Evolutionary conservation across 2,329 filamentous ascomycete species (phyloP).

Genomic region (Exophiala dermatitidis): DNA sequence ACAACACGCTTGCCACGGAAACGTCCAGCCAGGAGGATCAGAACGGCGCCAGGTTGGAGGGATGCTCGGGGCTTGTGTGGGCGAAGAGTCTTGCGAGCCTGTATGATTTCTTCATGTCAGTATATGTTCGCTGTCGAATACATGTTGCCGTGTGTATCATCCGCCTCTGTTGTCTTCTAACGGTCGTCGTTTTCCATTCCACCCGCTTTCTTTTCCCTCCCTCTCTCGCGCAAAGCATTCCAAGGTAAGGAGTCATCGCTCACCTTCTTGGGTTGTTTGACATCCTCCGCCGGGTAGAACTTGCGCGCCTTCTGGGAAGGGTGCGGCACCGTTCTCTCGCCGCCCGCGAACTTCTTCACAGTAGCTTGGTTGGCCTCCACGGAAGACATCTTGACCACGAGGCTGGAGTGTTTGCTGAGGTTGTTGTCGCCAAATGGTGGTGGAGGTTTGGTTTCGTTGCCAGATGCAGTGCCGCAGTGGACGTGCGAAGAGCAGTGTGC

Average conservation of each 20-base stretch:
- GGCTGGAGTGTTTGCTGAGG: conserved; percentile 6
- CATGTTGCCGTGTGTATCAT: too few relatives aligned
- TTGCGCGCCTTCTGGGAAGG: conserved; percentile 89
- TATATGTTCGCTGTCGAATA: background rate
- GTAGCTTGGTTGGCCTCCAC: conserved; percentile 39
- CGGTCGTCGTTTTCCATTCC: too few relatives aligned
- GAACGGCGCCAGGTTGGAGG: conserved; percentile 88
- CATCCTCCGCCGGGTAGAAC: conserved; percentile 97
- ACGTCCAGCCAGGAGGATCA: conserved; percentile 98
- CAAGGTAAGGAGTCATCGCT: conserved; percentile 41
- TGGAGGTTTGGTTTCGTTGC: background rate
- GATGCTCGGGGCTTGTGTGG: conserved; percentile 79
- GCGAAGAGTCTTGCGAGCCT: conserved; percentile 93
- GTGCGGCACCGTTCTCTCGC: conserved; percentile 83
- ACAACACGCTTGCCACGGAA: conserved; percentile 99
- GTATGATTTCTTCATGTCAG: conserved; percentile 18
- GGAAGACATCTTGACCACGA: conserved; percentile 48
- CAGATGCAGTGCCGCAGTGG: background rate
- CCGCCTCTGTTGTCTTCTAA: too few relatives aligned
- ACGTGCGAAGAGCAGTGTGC: conserved; percentile 3
- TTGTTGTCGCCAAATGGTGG: conserved; percentile 2
- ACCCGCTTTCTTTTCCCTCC: background rate
- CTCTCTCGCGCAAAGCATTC: background rate
- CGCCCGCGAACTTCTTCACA: conserved; percentile 97
- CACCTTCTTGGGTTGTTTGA: conserved; percentile 87